Base-by-base conservation (phyloP, 2,329 filamentous ascomycete species). In the Emericellopsis cladophorae region DNA sequence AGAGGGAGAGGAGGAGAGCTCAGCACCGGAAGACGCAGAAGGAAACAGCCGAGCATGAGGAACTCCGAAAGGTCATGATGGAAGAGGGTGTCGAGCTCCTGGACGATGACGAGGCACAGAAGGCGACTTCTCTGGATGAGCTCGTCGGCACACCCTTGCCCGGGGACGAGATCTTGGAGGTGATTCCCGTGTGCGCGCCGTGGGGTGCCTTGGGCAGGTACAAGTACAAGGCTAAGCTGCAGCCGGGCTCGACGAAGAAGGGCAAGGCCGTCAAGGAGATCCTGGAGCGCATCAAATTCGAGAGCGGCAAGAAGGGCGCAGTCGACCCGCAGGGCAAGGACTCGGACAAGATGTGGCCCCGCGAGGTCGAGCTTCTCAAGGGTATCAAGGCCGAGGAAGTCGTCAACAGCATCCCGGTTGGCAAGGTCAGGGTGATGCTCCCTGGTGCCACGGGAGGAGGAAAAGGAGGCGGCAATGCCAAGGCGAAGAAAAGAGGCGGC, bases 201-300 rank as follows among this genome's bases (percentile, higher is more conserved):
- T 83, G 78, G 69, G 64, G 60, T 21, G 78, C 79, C 2, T 61
- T 83, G 48, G 68, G 62, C 3, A 76, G 74, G 42, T 84, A 83
- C 62, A 95, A 95, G 62, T 96, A 95, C 68, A 93, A 93, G 61
- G 85, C 81, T 41, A 98, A 98, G 67, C 61, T 98, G 51, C 92
- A 96, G 61, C 92, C 92, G 0, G 92, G 92, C 0, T 64, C 79
- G 0, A 73, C 81, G 47, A 98, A 96, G 70, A 95, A 95, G 65
- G 90, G 92, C 9, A 96, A 95, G 58, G 89, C 88, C 0, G 79
- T 95, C 37, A 86, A 85, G 57, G 90, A 96, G 60, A 81, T 96
- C 26, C 61, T 96, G n/a, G 78, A 81, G 38, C 74, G 75, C 44
- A 95, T 90, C 89, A 72, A 81, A 48, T 60, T 69, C 16, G 86